These are phyloP conservation scores for Neobulgaria alba DNA, from an alignment of 2,329 filamentous ascomycete species.

Conservation along the genomic window DNA sequence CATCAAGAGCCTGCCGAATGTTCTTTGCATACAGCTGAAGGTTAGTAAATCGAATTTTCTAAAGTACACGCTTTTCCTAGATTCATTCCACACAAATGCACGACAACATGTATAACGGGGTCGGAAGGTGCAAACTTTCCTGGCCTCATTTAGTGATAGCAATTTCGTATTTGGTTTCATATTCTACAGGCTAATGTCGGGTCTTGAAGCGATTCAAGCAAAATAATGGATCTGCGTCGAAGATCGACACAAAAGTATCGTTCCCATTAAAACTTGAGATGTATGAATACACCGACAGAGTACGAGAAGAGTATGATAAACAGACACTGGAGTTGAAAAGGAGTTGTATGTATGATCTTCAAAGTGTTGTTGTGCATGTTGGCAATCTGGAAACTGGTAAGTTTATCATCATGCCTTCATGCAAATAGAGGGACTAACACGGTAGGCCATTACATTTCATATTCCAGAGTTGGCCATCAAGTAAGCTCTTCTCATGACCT, in stretches of 20 bases:
- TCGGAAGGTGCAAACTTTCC: too few species aligned
- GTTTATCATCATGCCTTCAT: background rate
- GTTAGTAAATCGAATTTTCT: slow-evolving; percentile 36
- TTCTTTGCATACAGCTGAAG: slow-evolving; percentile 88
- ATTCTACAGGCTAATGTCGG: slow-evolving; percentile 6
- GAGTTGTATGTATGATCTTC: slow-evolving; percentile 74
- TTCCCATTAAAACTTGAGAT: slow-evolving; percentile 86
- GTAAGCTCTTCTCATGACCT: slow-evolving; percentile 28
- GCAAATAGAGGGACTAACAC: slow-evolving; percentile 8
- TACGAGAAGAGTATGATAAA: slow-evolving; percentile 41
- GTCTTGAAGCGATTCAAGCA: slow-evolving; percentile 60
- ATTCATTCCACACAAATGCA: too few species aligned
- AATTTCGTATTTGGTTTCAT: too few species aligned
- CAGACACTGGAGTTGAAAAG: slow-evolving; percentile 47
- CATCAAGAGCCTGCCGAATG: slow-evolving; percentile 78
- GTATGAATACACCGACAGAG: slow-evolving; percentile 75
- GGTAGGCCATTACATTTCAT: slow-evolving; percentile 78
- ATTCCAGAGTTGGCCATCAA: slow-evolving; percentile 71
- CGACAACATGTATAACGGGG: too few species aligned
- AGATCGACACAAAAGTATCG: slow-evolving; percentile 78
- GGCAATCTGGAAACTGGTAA: slow-evolving; percentile 77
- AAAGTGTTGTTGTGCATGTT: slow-evolving; percentile 86
- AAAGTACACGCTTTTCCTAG: too few species aligned
- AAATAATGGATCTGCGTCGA: slow-evolving; percentile 64
- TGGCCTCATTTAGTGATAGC: too few species aligned